Conservation (phyloP, 192 early-diverging fungal species). For the Dissophora ornata region DNA sequence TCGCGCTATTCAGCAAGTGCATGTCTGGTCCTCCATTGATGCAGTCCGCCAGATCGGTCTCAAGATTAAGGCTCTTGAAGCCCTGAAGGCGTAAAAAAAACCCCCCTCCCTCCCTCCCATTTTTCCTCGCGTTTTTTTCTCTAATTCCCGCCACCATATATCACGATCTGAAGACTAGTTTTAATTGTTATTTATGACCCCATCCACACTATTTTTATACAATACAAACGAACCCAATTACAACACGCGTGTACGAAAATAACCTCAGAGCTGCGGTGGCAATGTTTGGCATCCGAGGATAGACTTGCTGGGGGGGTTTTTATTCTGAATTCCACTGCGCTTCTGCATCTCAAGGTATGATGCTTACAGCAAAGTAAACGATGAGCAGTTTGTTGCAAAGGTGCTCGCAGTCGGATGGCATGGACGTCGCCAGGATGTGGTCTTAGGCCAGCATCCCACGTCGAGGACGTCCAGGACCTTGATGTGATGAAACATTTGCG, state of each 20-base stretch:
- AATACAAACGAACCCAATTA: too few relatives aligned
- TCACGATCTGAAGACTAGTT: too few relatives aligned
- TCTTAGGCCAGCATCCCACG: slow-evolving; percentile 32
- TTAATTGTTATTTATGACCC: too few relatives aligned
- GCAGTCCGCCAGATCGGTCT: slow-evolving; percentile 28
- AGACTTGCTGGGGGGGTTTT: not conserved
- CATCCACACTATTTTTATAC: not conserved
- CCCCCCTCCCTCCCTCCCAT: not conserved
- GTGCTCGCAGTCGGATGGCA: too few relatives aligned
- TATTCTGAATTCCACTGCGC: not conserved
- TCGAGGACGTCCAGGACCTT: slow-evolving; percentile 24
- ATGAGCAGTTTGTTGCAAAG: too few relatives aligned
- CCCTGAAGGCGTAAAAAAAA: slow-evolving; percentile 18
- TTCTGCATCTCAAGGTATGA: too few relatives aligned
- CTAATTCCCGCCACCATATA: too few relatives aligned
- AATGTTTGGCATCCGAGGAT: too few relatives aligned
- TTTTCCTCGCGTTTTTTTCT: not conserved
- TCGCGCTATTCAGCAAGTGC: slow-evolving; percentile 58
- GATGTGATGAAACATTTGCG: slow-evolving; percentile 15
- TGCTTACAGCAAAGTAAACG: too few relatives aligned
- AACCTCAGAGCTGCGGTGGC: too few relatives aligned
- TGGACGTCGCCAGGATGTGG: too few relatives aligned
- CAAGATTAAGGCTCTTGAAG: slow-evolving; percentile 40
- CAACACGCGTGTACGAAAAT: too few relatives aligned
- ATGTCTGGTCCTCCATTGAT: slow-evolving; percentile 51